Conservation (phyloP, 495 filamentous ascomycete genomes). For the Penicillium longicatenatum region DNA sequence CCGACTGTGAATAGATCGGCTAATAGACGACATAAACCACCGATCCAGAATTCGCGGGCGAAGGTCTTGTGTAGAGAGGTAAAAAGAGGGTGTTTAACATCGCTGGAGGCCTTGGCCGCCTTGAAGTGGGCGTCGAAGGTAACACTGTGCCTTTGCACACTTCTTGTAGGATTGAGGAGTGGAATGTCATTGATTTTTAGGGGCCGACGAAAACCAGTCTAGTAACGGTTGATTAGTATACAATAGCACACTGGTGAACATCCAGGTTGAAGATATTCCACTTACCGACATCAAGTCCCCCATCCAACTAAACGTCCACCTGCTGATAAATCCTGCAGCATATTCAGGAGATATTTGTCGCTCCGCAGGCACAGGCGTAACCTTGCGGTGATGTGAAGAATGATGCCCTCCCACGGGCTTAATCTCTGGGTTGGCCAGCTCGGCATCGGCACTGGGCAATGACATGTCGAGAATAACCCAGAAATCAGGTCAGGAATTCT, state of each 20-base stretch:
- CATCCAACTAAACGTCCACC: background rate
- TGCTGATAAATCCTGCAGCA: background rate
- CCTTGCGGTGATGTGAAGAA: background rate
- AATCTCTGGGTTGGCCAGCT: background rate
- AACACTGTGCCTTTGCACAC: background rate
- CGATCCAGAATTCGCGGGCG: background rate
- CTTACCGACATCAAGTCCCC: background rate
- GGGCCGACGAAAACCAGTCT: background rate
- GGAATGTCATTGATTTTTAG: slow-evolving; percentile 1
- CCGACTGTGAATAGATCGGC: background rate
- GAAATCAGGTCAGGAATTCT: background rate
- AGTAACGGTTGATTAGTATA: background rate
- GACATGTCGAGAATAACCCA: background rate
- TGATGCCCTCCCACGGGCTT: background rate
- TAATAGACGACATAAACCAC: background rate
- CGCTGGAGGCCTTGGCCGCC: background rate
- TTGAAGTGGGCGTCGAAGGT: background rate
- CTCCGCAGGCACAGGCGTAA: background rate
- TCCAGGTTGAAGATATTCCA: background rate
- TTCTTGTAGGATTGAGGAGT: background rate
- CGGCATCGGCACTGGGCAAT: background rate
- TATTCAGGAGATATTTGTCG: background rate
- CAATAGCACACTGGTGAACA: background rate
- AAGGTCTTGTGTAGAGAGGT: slow-evolving; percentile 1
- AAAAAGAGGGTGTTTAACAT: background rate